Base-by-base conservation (phyloP, 129 eudicot genomes). In the Apium graveolens region DNA sequence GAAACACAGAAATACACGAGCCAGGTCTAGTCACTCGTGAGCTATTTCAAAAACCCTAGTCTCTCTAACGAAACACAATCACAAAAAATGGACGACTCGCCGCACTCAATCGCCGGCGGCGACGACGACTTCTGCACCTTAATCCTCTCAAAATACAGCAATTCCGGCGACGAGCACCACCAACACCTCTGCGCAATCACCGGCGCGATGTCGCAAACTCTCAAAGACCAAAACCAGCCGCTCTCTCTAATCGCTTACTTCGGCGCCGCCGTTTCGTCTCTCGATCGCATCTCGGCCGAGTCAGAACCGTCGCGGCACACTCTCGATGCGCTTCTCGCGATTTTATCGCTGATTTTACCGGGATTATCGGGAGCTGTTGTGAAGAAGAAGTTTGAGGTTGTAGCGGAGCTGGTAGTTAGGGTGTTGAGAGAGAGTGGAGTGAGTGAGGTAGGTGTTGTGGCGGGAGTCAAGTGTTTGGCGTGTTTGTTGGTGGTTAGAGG, bases 221-320 rank as follows among this genome's bases (percentile, higher is more conserved):
- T 96, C 16, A 89, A 65, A 48, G 97, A 96, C 80, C 89, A 84
- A 6, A 81, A 82, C 74, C 87, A 84, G 32, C 87, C 95, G 48
- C 91, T 92, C 29, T 83, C 91, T 13, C 88, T 92, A 35, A 27
- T 92, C 43, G 80, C 99, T 38, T 96, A 92, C 87, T 90, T 96
- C 80, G 93, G 90, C 71, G 94, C 97, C 85, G 85, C 96, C 13
- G 83, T 81, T 42, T 77, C 95, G 60, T 96, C 97, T 41, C 94
- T 96, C 57, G 88, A 90, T 66, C 91, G 89, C 60, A 76, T 90
- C 73, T 70, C 87, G 0, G 49, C 86, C 29, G 80, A 80, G 35
- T 34, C 81, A 16, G 85, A 81, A n/a, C 81, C 93, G 27, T 83
- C 89, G 4, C 29, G 81, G 34, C 93, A 89, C 79, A 79, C 83